Base-by-base conservation (phyloP, 2,329 filamentous ascomycete genomes). In the Sclerotinia subarctica region DNA sequence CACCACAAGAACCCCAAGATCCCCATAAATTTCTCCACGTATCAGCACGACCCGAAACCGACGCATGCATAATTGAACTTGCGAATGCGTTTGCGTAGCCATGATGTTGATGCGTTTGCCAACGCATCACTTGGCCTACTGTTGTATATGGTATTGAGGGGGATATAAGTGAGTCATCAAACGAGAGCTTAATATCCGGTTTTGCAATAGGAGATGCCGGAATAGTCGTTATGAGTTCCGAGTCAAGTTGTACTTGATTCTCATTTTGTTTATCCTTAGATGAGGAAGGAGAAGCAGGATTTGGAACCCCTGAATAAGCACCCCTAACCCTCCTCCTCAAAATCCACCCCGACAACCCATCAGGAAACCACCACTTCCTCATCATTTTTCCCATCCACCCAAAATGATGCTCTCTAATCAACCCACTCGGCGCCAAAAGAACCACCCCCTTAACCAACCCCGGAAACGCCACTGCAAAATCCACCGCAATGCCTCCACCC, bases 381-480 rank as follows among this genome's bases (percentile, higher is more conserved):
- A 88, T 74, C 66, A 86, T 75, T 52, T 82, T 81, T 42, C 81
- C 82, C 13, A 80, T 71, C 49, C 78, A 77, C 29, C 84, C 84
- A 70, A 88, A 85, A 72, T 82, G 83, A 68, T 82, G 79, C 0
- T 82, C 78, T 53, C 85, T 81, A 72, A 97, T 86, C 56, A 97
- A 82, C 0, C 94, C 94, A 0, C 89, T 84, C 0, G 94, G 93
- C 0, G 93, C 92, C 53, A 97, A 84, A 7, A 97, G 84, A 15
- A 95, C 82, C 29, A 97, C 82, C 13, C 84, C 86, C 17, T 84
- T 83, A 19, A 97, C 83, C 67, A 94, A 81, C 59, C 85, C 78
- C 0, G 90, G 86, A 74, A 92, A 91, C 75, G 87, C 87, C 1
- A 85, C 83, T 1, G 90, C 85, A 75, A 95, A 94, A 26, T 87